A percentile compares a stretch with the other conserved stretches of the same genome.
Conservation (phyloP, 163 green algal species). For the Scenedesmus sp. region DNA sequence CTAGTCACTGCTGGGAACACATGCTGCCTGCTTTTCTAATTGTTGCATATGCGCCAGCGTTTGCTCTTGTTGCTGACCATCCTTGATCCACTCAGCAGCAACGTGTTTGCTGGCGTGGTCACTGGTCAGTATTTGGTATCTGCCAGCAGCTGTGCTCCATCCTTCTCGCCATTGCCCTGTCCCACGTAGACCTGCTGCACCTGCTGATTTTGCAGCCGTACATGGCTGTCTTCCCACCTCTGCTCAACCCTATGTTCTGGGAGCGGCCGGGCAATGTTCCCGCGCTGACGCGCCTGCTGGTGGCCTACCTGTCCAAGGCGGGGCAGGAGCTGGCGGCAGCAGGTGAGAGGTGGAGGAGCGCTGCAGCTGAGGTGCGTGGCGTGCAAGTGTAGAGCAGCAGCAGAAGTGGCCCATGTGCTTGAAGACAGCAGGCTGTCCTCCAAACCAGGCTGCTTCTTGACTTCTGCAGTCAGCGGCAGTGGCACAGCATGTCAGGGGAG, state of each 20-base stretch:
- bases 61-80: no score
- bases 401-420: not conserved
- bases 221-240: slow-evolving; percentile 88
- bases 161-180: not conserved
- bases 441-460: not conserved
- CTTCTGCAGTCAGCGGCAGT: not conserved
- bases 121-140: not conserved
- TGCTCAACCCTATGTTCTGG: slow-evolving; percentile 93
- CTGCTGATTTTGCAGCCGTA: slow-evolving; percentile 77
- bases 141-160: not conserved
- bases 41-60: no score
- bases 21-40: no score
- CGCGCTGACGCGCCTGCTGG: slow-evolving; percentile 92
- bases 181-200: not conserved
- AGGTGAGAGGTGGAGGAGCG: not conserved
- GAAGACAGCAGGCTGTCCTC: not conserved
- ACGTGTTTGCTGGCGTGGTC: no score
- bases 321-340: slow-evolving; percentile 73
- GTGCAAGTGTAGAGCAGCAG: no score
- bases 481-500: not conserved
- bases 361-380: not conserved
- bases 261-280: slow-evolving; percentile 95
- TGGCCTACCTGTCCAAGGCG: slow-evolving; percentile 92
- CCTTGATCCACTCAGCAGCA: no score
- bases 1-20: no score